phyloP scores from a whole-genome alignment of 106 monocot genomes.

The Dactylorhiza incarnata region DNA sequence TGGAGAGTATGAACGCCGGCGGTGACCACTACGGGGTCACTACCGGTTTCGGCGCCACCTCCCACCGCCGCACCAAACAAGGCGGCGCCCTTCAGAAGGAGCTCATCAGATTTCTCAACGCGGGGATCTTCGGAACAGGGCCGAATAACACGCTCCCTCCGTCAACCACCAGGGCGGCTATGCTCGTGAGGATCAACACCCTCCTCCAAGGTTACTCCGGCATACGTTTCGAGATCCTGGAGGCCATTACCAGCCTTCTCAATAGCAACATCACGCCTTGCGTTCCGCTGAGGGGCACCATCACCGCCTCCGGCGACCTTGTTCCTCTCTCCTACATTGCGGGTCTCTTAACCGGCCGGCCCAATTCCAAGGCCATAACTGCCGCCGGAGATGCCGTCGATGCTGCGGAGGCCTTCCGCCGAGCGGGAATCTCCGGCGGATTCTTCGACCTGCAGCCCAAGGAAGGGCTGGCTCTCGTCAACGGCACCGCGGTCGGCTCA shows the following conservation, averaged over 20 bases:
- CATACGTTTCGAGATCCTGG: conserved; percentile 92
- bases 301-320: conserved; percentile 93
- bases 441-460: conserved; percentile 97
- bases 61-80: conserved; percentile 39
- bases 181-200: conserved; percentile 88
- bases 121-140: conserved; percentile 51
- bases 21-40: conserved; percentile 53
- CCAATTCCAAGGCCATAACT: conserved; percentile 47
- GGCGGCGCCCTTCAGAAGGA: conserved; percentile 40
- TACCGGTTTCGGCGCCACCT: conserved; percentile 53
- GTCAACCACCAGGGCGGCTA: conserved; percentile 45
- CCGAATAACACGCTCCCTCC: conserved; percentile 31
- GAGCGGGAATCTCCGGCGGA: conserved; percentile 47
- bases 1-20: conserved; percentile 34
- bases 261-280: conserved; percentile 65
- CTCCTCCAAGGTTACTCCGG: conserved; percentile 97
- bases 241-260: conserved; percentile 60
- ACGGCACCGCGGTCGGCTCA: conserved; percentile 94
- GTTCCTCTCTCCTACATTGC: conserved; percentile 96
- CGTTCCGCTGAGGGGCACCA: conserved; percentile 84
- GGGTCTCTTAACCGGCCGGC: conserved; percentile 72
- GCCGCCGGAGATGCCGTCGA: conserved; percentile 41
- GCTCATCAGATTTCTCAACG: conserved; percentile 64
- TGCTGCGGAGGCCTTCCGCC: conserved; percentile 58
- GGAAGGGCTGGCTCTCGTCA: conserved; percentile 89